Percentiles rank a stretch among this genome's conserved stretches.
Conservation (phyloP, 768 basidiomycete species). For the Mycena haematopus region DNA sequence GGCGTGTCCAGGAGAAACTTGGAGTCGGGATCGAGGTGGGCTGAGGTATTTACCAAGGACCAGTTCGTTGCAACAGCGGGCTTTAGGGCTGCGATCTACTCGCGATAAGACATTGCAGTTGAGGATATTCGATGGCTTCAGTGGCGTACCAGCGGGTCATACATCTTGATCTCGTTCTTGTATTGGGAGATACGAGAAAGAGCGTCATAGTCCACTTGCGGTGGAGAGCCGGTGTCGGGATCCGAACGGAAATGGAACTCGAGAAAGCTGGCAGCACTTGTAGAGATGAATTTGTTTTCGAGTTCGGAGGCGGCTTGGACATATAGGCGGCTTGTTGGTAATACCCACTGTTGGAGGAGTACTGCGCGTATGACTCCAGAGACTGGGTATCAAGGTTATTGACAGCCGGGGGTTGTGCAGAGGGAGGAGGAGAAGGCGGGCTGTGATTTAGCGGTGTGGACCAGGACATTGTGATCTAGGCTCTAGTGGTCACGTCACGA, state of each 20-base stretch:
- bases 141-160: slow-evolving; percentile 17
- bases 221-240: slow-evolving; percentile 18
- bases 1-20: too few relatives aligned
- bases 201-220: slow-evolving; percentile 17
- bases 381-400: slow-evolving; percentile 10
- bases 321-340: slow-evolving; percentile 22
- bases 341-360: slow-evolving; percentile 16
- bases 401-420: slow-evolving; percentile 11
- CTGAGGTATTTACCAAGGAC: too few relatives aligned
- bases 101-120: too few relatives aligned
- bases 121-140: not conserved
- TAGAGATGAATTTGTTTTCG: slow-evolving; percentile 15
- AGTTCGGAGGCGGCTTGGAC: slow-evolving; percentile 20
- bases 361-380: slow-evolving; percentile 9
- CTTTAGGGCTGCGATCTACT: too few relatives aligned
- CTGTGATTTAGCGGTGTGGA: not conserved
- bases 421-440: not conserved
- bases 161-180: slow-evolving; percentile 18
- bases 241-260: slow-evolving; percentile 9
- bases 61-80: too few relatives aligned
- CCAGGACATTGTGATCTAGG: too few relatives aligned
- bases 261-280: slow-evolving; percentile 11
- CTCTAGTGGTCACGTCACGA: too few relatives aligned
- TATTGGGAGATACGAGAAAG: slow-evolving; percentile 9
- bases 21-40: too few relatives aligned